phyloP scores from a whole-genome alignment of 2,329 filamentous ascomycete species.

The Fusarium staphyleae region DNA sequence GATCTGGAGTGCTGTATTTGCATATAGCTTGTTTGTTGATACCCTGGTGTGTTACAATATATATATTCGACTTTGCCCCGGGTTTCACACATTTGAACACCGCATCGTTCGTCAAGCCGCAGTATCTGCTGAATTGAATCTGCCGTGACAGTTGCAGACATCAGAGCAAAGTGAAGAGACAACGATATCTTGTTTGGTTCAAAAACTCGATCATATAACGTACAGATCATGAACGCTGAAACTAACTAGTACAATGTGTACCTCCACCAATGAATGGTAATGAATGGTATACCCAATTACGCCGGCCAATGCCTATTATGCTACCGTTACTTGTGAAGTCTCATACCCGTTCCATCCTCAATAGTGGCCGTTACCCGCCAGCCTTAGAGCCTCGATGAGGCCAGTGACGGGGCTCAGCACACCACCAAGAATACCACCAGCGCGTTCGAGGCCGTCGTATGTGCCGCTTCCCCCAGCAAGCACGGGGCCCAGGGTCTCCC shows the following conservation, averaged over 20 bases:
- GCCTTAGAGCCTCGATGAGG: not conserved
- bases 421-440: not conserved
- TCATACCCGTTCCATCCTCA: not conserved
- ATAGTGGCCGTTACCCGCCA: not conserved
- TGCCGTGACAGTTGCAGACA: no score
- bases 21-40: slow-evolving; percentile 14
- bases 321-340: not conserved
- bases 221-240: no score
- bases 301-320: not conserved
- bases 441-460: not conserved
- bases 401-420: slow-evolving; percentile 2
- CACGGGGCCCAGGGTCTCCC: not conserved
- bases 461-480: not conserved
- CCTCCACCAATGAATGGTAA: no score
- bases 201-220: no score
- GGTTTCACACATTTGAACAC: not conserved
- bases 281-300: not conserved
- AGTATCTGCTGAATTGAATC: no score
- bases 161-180: no score
- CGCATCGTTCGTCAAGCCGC: not conserved
- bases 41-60: slow-evolving; percentile 14
- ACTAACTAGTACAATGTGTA: no score
- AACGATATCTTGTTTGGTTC: no score
- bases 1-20: slow-evolving; percentile 18
- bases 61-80: not conserved